These are phyloP conservation scores for Xylariaceae sp. DNA, from an alignment of 2,329 filamentous ascomycete species.

Conservation along the genomic window DNA sequence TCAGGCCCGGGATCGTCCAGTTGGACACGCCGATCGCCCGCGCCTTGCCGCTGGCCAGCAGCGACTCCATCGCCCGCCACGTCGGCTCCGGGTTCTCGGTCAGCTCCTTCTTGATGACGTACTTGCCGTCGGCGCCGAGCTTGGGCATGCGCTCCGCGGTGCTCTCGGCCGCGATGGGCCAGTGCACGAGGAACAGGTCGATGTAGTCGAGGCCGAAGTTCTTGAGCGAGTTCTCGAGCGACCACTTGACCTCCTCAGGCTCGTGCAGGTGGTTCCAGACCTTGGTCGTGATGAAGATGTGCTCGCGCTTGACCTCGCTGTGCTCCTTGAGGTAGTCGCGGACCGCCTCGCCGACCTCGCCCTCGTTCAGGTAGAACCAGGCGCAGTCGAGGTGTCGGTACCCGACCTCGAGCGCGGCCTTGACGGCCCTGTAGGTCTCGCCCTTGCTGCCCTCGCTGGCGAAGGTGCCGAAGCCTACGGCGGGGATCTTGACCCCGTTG, in stretches of 20 bases:
- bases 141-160: constrained; percentile 37
- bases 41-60: constrained; percentile 26
- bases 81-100: constrained; percentile 64
- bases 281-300: constrained; percentile 62
- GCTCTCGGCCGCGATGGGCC: constrained; percentile 42
- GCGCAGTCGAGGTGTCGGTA: constrained; percentile 67
- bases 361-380: constrained; percentile 66
- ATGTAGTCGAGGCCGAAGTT: constrained; percentile 52
- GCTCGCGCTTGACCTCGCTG: constrained; percentile 43
- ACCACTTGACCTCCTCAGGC: constrained; percentile 53
- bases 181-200: constrained; percentile 56
- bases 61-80: constrained; percentile 55
- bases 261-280: constrained; percentile 65
- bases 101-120: constrained; percentile 50
- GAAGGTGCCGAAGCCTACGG: constrained; percentile 62
- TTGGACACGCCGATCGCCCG: constrained; percentile 43
- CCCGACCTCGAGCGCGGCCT: constrained; percentile 55
- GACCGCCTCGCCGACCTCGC: constrained; percentile 54
- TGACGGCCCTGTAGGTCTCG: constrained; percentile 60
- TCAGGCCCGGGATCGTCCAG: constrained; percentile 36
- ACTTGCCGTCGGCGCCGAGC: constrained; percentile 42
- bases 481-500: constrained; percentile 56
- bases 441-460: constrained; percentile 60
- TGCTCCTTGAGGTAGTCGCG: constrained; percentile 37
- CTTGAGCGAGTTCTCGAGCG: constrained; percentile 48